Evolutionary conservation across 768 basidiomycete genomes (phyloP), one percentile per base, ranked within the genome.

Genomic region (Pleurotus ostreatus): DNA sequence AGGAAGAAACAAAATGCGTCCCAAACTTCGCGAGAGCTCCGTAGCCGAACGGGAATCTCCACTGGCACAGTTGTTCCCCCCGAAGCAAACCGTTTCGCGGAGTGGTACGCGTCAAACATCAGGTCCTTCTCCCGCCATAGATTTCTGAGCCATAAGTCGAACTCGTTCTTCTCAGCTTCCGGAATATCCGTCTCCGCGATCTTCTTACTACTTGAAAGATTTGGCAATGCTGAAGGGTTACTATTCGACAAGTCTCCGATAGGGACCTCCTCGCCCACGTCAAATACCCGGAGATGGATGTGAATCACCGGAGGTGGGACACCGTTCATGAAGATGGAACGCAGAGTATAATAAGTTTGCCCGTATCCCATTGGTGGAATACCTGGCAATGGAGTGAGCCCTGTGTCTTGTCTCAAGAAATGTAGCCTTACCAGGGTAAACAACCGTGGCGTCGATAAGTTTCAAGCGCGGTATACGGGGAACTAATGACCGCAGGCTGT

Each of bases 71-170:
- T 53, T 53, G 51, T 52, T 56, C 51, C 18, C 44, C 61, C 60
- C 30, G 51, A 58, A 15, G 68, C 71, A 55, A 88, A 82, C 3
- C 74, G 69, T 5, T 79, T 81, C 0, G 71, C 74, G 45, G 79
- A 73, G 51, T 82, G 78, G 68, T 86, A 96, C 46, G 65, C 70
- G n/a, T 81, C 80, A 68, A 98, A 83, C 51, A 84, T 74, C 46
- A 73, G 71, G 68, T 99, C 97, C 71, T 99, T 98, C 64, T 87
- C 84, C 40, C 71, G 70, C 95, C 96, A 99, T 55, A 91, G 66
- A 41, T 79, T 73, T 59, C 88, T 72, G 53, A 98, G 71, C 97
- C 97, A 99, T 11, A 70, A 46, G 61, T 95, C 93, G 65, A 99
- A 99, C 22, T 59, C 65, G 3, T 68, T 72, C 63, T 83, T 84